phyloP scores from a whole-genome alignment of 129 eudicot genomes.

The Flaveria linearis region DNA sequence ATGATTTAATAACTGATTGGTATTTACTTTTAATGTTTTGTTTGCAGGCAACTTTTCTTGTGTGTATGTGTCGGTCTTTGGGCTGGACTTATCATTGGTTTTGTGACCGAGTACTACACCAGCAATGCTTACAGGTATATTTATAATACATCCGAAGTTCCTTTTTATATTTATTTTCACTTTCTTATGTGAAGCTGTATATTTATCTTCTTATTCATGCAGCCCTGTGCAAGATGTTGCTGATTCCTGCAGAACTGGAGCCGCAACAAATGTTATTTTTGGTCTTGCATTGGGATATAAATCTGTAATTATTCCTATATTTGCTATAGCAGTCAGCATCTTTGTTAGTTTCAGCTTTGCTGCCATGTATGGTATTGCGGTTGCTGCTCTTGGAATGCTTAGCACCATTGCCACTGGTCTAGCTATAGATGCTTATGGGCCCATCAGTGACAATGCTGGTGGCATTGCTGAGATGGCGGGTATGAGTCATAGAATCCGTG shows the following conservation, averaged over 20 bases:
- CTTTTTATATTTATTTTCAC: neutral
- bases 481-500: conserved; percentile 86
- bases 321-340: conserved; percentile 78
- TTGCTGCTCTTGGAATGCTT: conserved; percentile 93
- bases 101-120: conserved; percentile 78
- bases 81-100: conserved; percentile 84
- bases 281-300: conserved; percentile 95
- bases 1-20: neutral
- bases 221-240: conserved; percentile 98
- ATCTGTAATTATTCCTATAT: too few species aligned
- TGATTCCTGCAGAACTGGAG: conserved; percentile 93
- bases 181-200: neutral
- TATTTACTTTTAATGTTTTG: neutral
- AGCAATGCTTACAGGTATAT: conserved; percentile 78
- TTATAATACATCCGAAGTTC: neutral
- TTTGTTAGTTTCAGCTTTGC: conserved; percentile 84
- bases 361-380: conserved; percentile 89
- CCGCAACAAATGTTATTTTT: conserved; percentile 88
- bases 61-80: conserved; percentile 78
- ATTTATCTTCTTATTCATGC: conserved; percentile 16
- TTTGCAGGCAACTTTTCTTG: conserved; percentile 65
- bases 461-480: conserved; percentile 99
- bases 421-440: conserved; percentile 94
- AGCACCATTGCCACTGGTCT: conserved; percentile 92
- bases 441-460: conserved; percentile 92